A percentile compares a stretch with the other conserved stretches of the same genome.
phyloP scores from a whole-genome alignment of 768 basidiomycete species.

The Russula lepida region DNA sequence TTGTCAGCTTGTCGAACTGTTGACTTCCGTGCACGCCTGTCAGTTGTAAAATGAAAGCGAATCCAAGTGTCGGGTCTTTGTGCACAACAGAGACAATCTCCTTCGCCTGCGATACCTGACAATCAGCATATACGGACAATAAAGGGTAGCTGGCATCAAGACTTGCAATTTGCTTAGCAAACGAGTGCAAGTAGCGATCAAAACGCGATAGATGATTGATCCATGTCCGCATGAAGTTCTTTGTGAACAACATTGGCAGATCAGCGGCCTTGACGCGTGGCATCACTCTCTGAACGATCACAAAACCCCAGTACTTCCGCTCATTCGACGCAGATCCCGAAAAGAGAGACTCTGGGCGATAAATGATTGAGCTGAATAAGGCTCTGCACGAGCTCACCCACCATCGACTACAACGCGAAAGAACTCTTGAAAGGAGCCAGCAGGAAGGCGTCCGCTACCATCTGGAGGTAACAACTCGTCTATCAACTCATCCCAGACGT shows the following conservation, averaged over 20 bases:
- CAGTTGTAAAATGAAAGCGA: constrained; percentile 76
- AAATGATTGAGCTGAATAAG: neutral
- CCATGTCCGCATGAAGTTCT: constrained; percentile 94
- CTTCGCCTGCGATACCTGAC: constrained; percentile 41
- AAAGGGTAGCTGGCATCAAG: neutral
- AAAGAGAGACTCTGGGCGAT: constrained; percentile 69
- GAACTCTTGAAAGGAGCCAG: constrained; percentile 80
- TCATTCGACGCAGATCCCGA: constrained; percentile 74
- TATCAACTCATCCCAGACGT: constrained; percentile 81
- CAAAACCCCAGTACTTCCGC: constrained; percentile 95
- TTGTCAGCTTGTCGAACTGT: constrained; percentile 88
- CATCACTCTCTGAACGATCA: constrained; percentile 75
- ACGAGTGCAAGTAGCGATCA: constrained; percentile 86
- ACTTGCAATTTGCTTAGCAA: constrained; percentile 73
- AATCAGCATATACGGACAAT: neutral
- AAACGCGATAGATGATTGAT: constrained; percentile 87
- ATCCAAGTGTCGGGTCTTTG: constrained; percentile 69
- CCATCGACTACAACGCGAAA: constrained; percentile 89
- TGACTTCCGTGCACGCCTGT: constrained; percentile 75
- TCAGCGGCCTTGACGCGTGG: constrained; percentile 53
- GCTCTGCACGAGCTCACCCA: constrained; percentile 29
- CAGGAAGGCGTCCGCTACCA: constrained; percentile 30
- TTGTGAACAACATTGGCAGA: constrained; percentile 84
- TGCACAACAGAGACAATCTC: constrained; percentile 71
- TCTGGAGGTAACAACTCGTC: constrained; percentile 58